phyloP scores from a whole-genome alignment of 1,139 yeast species.

The Pichia terricola region DNA sequence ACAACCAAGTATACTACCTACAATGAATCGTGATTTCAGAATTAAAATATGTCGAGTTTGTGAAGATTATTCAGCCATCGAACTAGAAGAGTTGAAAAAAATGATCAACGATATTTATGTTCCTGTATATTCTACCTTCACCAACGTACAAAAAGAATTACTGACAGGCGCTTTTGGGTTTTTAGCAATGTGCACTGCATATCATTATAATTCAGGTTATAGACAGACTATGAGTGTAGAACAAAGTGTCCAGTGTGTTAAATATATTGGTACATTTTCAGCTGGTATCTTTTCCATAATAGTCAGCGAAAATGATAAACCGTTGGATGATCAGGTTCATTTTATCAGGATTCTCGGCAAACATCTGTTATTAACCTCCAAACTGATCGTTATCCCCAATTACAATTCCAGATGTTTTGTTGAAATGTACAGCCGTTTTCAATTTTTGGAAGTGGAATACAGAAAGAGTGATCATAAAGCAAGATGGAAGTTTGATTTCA shows the following conservation, averaged over 20 bases:
- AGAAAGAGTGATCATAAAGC: neutral
- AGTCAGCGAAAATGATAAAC: slow-evolving; percentile 1
- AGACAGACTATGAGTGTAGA: slow-evolving; percentile 2
- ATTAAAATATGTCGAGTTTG: slow-evolving; percentile 6
- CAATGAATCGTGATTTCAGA: slow-evolving; percentile 1
- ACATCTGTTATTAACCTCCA: slow-evolving; percentile 1
- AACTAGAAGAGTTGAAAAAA: slow-evolving; percentile 1
- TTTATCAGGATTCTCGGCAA: slow-evolving; percentile 1
- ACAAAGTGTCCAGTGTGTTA: slow-evolving; percentile 5
- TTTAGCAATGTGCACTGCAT: slow-evolving; percentile 3
- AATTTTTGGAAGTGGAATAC: neutral
- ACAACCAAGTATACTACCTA: slow-evolving; percentile 6
- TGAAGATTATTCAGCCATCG: slow-evolving; percentile 3
- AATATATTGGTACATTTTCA: slow-evolving; percentile 6
- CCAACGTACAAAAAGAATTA: slow-evolving; percentile 1
- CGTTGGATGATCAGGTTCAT: neutral
- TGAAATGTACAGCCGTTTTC: slow-evolving; percentile 1
- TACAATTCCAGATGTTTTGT: neutral
- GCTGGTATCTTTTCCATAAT: slow-evolving; percentile 7
- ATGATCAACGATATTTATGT: slow-evolving; percentile 7
- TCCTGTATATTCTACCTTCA: neutral
- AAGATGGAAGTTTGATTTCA: slow-evolving; percentile 2
- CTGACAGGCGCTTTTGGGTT: slow-evolving; percentile 3
- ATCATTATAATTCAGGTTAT: slow-evolving; percentile 9
- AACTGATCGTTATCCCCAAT: slow-evolving; percentile 2